Evolutionary conservation across 352 stramenopile species (phyloP), one percentile per base, ranked within the genome.

Genomic region (Pythium aphanidermatum): DNA sequence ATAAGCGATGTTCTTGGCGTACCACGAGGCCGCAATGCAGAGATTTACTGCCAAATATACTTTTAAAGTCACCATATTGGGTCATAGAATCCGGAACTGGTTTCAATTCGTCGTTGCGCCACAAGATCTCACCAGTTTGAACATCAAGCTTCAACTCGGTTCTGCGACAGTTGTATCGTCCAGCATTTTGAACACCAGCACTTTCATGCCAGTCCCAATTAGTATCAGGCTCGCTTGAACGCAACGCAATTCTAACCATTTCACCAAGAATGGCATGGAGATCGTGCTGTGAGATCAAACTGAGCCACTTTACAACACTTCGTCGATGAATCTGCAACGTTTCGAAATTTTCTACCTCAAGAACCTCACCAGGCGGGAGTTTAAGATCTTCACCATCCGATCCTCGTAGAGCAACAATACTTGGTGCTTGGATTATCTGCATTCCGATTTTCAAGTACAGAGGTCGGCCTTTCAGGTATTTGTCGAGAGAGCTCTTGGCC

Each of bases 31-130:
- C 85, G 33, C 85, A 96, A 29, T 96, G 85, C 41, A 93, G 72
- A 17, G 83, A 85, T 39, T 86, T 82, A 42, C 78, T 88, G 4
- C 83, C 83, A 55, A 94, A 94, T 47, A 92, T 72, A 13, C 62
- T 60, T 50, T 83, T 86, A 44, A 92, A 96, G 38, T 96, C 85
- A 13, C 67, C 68, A 40, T 84, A 92, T 46, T 96, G 85, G 1
- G 83, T 90, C 85, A 96, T 96, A 2, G 80, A 92, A 51, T 95
- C 85, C 4, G 83, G 85, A n/a, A 96, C 77, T 11, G 85, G 85
- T 46, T 93, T 94, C 4, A 96, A 56, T 46, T 94, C 85, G 38
- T 95, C 85, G 46, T 96, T 95, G 50, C 85, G 74, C 85, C 85
- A 96, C 38, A 96, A 48, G 53, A 96, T 92, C 40, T 96, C 82